phyloP scores from a whole-genome alignment of 176 grass and related monocot genomes.

The Carex myosuroides region DNA sequence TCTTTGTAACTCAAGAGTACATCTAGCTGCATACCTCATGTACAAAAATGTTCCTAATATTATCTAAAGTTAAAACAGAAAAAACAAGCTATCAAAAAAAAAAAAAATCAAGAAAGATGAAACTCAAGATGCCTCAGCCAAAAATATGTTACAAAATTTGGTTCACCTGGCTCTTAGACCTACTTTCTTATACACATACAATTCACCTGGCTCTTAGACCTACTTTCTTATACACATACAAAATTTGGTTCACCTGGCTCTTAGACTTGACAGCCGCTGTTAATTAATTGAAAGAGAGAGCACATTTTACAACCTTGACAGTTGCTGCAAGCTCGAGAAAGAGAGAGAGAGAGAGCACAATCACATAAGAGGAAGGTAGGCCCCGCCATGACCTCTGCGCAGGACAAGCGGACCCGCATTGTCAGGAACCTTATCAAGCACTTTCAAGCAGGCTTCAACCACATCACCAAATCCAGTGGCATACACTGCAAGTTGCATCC shows the following conservation, averaged over 20 bases:
- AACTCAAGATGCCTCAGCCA: background rate
- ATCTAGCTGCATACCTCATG: background rate
- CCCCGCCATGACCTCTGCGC: slow-evolving; percentile 79
- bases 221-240: background rate
- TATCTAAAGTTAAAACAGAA: background rate
- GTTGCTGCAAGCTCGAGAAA: background rate
- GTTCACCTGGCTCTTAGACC: background rate
- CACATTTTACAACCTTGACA: background rate
- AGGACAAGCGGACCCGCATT: slow-evolving; percentile 78
- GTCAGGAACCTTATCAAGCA: slow-evolving; percentile 86
- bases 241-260: too few species aligned
- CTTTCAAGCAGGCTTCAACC: slow-evolving; percentile 48
- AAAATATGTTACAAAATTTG: slow-evolving; percentile 13
- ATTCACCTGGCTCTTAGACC: background rate
- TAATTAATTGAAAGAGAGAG: too few species aligned
- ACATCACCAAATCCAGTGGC: slow-evolving; percentile 73
- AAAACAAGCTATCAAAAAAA: background rate
- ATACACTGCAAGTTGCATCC: slow-evolving; percentile 61
- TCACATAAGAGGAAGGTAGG: slow-evolving; percentile 90
- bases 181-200: background rate
- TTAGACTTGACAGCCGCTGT: too few species aligned
- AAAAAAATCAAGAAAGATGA: background rate
- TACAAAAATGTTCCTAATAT: slow-evolving; percentile 1
- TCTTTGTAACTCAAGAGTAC: background rate
- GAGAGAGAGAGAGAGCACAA: background rate